A percentile compares a stretch with the other conserved stretches of the same genome.
Evolutionary conservation across 1,284 basidiomycete species (phyloP).

Genomic region (Ustilago cynodontis): DNA sequence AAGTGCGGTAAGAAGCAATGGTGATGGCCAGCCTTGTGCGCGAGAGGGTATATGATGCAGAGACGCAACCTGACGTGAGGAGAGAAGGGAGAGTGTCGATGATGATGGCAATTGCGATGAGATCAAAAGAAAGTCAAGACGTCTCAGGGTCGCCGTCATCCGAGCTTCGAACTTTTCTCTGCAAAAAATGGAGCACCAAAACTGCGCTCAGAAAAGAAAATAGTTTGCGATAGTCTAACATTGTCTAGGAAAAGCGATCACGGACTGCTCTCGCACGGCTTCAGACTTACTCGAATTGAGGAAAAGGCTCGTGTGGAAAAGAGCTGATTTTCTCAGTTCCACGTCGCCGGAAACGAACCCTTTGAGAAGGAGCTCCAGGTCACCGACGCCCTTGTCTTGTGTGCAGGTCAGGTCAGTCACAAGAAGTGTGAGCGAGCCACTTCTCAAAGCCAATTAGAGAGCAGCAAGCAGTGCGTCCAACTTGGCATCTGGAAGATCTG

Average conservation of each 20-base stretch:
- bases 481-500: conserved; percentile 5
- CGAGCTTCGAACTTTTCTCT: conserved; percentile 33
- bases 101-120: conserved; percentile 4
- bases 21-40: background rate
- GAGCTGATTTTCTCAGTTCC: conserved; percentile 17
- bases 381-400: conserved; percentile 12
- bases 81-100: background rate
- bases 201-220: background rate
- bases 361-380: conserved; percentile 18
- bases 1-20: background rate
- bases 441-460: conserved; percentile 1
- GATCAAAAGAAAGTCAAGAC: background rate
- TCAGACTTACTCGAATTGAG: background rate
- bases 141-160: conserved; percentile 17
- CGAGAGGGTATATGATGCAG: conserved; percentile 9
- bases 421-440: background rate
- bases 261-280: conserved; percentile 28
- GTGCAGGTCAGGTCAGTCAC: conserved; percentile 1
- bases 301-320: background rate
- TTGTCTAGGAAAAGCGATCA: conserved; percentile 10
- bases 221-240: conserved; percentile 11
- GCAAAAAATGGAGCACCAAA: conserved; percentile 20
- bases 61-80: background rate
- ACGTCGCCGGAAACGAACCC: conserved; percentile 50
- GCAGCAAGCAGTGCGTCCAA: conserved; percentile 2